These are phyloP conservation scores for Lepraria neglecta DNA, from an alignment of 495 filamentous ascomycete genomes.

Conservation along the genomic window DNA sequence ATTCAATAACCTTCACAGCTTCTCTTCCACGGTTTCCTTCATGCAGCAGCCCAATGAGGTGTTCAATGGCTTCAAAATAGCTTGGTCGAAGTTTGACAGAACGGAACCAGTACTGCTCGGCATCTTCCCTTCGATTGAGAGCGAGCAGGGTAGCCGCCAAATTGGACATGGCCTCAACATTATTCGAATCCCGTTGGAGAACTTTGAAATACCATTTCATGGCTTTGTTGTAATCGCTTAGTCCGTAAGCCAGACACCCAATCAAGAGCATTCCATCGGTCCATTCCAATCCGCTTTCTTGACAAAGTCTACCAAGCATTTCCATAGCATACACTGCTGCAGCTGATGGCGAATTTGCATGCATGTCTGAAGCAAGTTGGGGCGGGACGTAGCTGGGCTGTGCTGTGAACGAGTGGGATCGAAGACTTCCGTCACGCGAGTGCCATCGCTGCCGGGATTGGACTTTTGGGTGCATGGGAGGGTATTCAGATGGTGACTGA, in stretches of 20 bases:
- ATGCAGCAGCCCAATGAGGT: slow-evolving; percentile 84
- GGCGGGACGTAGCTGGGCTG: slow-evolving; percentile 23
- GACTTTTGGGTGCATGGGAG: not conserved
- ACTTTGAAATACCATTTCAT: slow-evolving; percentile 86
- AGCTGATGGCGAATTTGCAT: slow-evolving; percentile 49
- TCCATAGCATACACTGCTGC: slow-evolving; percentile 65
- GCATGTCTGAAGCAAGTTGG: slow-evolving; percentile 37
- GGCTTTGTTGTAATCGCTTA: slow-evolving; percentile 81
- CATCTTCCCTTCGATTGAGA: slow-evolving; percentile 74
- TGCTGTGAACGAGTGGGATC: not conserved
- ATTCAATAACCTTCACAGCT: slow-evolving; percentile 83
- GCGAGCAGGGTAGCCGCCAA: slow-evolving; percentile 83
- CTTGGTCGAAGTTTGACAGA: slow-evolving; percentile 78
- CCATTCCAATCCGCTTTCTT: slow-evolving; percentile 88
- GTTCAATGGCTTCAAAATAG: slow-evolving; percentile 95
- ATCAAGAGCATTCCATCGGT: slow-evolving; percentile 90
- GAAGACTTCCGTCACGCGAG: slow-evolving; percentile 5
- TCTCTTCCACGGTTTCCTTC: slow-evolving; percentile 74
- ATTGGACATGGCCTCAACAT: slow-evolving; percentile 94
- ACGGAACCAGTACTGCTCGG: slow-evolving; percentile 76
- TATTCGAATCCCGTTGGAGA: slow-evolving; percentile 68
- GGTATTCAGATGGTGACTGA: not conserved
- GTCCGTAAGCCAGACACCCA: slow-evolving; percentile 87
- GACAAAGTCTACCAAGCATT: slow-evolving; percentile 72
- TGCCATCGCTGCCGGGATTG: slow-evolving; percentile 15